Base-by-base conservation (phyloP, 495 filamentous ascomycete species). In the Xylaria venustula region DNA sequence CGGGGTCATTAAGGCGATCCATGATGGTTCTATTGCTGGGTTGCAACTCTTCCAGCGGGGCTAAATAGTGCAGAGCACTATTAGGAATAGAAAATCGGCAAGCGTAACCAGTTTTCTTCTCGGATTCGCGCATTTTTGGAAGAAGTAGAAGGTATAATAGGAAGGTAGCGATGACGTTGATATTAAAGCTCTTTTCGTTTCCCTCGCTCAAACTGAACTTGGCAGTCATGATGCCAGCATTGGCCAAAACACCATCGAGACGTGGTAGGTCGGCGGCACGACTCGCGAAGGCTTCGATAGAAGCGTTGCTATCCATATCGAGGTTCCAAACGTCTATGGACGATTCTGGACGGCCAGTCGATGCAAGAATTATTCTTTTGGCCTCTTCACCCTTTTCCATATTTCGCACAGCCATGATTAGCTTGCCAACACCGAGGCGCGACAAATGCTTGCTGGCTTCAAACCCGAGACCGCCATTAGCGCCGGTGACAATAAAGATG, bases 271-370 rank as follows among this genome's bases (percentile, higher is more conserved):
- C 46, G 7, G 62, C 37, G 0, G 63, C 66, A 0, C 73, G 53
- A 1, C 67, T 64, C 2, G 73, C 71, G 58, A 86, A 84, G 0
- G 62, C 62, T 22, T 66, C 52, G 15, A 79, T 66, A 1, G 71
- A 75, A 0, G 64, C 69, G 47, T 77, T 77, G 11, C 64, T 68
- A 8, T 69, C 65, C 26, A 86, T 66, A 61, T 87, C 80, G 0
- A 87, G 65, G 15, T 72, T 56, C 81, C 81, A 85, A 6, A 84
- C 79, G 45, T 83, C 72, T 32, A 78, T 70, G 9, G 66, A 61
- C 41, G 15, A 60, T 51, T 20, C 19, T 58, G 46, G 28, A 19
- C 11, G 36, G 28, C 41, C 32, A 23, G 61, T 64, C 15, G 65
- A 42, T 14, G 32, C 11, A 22, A 65, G 57, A 48, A 81, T 73